A percentile compares a stretch with the other conserved stretches of the same genome.
Conservation (phyloP, 768 basidiomycete species). For the Kwoniella newhampshirensis region DNA sequence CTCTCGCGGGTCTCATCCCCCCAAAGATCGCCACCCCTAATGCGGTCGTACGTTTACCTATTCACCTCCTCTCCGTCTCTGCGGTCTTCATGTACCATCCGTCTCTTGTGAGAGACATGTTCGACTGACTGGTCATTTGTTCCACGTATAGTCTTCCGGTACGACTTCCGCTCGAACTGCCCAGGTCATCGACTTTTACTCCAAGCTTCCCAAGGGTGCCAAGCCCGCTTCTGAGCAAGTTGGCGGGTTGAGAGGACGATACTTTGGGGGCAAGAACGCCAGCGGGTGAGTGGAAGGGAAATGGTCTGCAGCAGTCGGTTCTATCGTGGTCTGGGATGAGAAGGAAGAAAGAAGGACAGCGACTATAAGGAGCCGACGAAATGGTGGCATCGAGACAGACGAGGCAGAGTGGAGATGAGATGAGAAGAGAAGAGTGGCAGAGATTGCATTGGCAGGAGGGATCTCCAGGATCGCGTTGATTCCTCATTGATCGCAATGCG, state of each 20-base stretch:
- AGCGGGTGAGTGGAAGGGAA: slow-evolving; percentile 47
- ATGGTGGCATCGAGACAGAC: neutral
- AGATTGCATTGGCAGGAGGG: neutral
- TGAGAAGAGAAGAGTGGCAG: neutral
- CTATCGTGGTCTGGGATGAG: neutral
- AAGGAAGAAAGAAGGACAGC: neutral
- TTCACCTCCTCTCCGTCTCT: slow-evolving; percentile 1
- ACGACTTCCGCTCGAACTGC: slow-evolving; percentile 76
- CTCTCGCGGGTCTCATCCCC: slow-evolving; percentile 80
- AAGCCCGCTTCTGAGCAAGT: slow-evolving; percentile 61
- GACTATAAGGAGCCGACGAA: neutral
- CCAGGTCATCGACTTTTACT: slow-evolving; percentile 91
- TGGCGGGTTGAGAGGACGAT: slow-evolving; percentile 71
- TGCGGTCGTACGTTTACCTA: slow-evolving; percentile 66
- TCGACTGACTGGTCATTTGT: slow-evolving; percentile 1
- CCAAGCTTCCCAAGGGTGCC: slow-evolving; percentile 88
- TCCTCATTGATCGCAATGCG: too few species aligned
- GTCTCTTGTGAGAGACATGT: neutral
- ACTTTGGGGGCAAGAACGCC: slow-evolving; percentile 83
- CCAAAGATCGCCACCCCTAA: slow-evolving; percentile 93
- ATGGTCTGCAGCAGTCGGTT: neutral
- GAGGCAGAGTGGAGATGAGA: neutral
- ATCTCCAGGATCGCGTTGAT: too few species aligned
- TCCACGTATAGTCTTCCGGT: slow-evolving; percentile 63
- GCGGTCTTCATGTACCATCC: neutral